Evolutionary conservation across 805 yeast genomes (phyloP).

Genomic region (Metschnikowia sp.): DNA sequence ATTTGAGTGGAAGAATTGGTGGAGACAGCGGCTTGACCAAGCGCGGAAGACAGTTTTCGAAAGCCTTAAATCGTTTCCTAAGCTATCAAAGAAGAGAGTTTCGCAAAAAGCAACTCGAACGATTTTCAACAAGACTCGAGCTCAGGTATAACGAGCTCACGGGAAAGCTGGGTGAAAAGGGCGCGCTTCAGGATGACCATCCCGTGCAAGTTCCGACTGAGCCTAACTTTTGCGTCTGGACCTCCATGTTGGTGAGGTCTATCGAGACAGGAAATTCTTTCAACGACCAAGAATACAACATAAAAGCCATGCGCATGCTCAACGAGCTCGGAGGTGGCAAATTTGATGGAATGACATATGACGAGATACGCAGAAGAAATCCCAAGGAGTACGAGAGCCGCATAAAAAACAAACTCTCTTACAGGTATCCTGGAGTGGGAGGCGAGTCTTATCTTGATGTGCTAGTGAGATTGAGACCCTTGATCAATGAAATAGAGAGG

Average conservation of each 20-base stretch:
- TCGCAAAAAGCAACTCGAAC: slow-evolving; percentile 55
- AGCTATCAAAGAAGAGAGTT: slow-evolving; percentile 67
- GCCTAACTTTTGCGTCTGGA: slow-evolving; percentile 85
- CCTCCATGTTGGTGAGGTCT: slow-evolving; percentile 79
- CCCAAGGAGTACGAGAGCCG: slow-evolving; percentile 82
- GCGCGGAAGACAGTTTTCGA: slow-evolving; percentile 73
- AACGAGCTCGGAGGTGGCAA: slow-evolving; percentile 93
- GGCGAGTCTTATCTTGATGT: slow-evolving; percentile 96
- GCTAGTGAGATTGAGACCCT: slow-evolving; percentile 81
- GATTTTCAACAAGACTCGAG: slow-evolving; percentile 45
- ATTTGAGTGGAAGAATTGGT: slow-evolving; percentile 82
- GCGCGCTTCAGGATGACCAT: slow-evolving; percentile 11
- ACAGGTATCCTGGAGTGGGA: slow-evolving; percentile 95
- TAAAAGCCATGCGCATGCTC: slow-evolving; percentile 88
- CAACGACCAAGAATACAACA: slow-evolving; percentile 67
- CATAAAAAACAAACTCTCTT: slow-evolving; percentile 70
- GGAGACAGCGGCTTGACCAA: slow-evolving; percentile 83
- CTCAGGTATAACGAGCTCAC: slow-evolving; percentile 36
- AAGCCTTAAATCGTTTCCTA: slow-evolving; percentile 72
- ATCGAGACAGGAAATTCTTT: slow-evolving; percentile 75
- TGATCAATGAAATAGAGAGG: slow-evolving; percentile 89
- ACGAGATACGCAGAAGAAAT: slow-evolving; percentile 66
- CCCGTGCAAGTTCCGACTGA: slow-evolving; percentile 46
- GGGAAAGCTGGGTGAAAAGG: slow-evolving; percentile 22
- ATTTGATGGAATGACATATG: slow-evolving; percentile 90